Base-by-base conservation (phyloP, 2,329 filamentous ascomycete genomes). In the Colletotrichum phormii region DNA sequence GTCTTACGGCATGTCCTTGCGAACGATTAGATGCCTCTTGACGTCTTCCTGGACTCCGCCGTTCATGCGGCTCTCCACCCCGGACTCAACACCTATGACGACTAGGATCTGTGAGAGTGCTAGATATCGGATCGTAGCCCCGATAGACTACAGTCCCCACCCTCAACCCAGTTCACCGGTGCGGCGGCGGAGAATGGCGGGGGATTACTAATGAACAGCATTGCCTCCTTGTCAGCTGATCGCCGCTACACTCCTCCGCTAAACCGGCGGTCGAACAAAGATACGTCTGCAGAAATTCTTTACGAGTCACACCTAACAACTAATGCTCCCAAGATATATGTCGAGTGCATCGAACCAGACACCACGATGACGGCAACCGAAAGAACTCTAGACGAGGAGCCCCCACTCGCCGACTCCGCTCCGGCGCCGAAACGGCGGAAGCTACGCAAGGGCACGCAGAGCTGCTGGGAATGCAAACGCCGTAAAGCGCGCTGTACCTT, bases 401-500 rank as follows among this genome's bases (percentile, higher is more conserved):
- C 31, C n/a, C 65, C 13, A 6, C 24, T 26, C 4, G 24, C 24
- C 4, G 65, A 64, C 18, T 18, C 31, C 13, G 51, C 24, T 12
- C 65, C 65, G 18, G 26, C 59, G 11, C 51, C 46, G 13, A 73
- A 73, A 18, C 61, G 71, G 15, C 55, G 71, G 42, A 73, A 72
- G 46, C 37, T 73, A 26, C 67, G 71, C 35, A 73, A 73, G 12
- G 71, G 71, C 12, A 73, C 71, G 3, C 71, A 67, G 33, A 73
- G 71, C 57, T 73, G 67, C 57, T 73, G 71, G 71, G 67, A 73
- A n/a, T 73, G 71, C 33, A 73, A 71, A 62, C 61, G 71, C 15
- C 71, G 71, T 18, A 73, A 73, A 37, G 53, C 58, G 5, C 61
- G 67, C 4, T 73, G 71, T 13, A 67, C 63, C 9, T 71, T 62